Base-by-base conservation (phyloP, 495 filamentous ascomycete species). In the Chaetomium tenue region DNA sequence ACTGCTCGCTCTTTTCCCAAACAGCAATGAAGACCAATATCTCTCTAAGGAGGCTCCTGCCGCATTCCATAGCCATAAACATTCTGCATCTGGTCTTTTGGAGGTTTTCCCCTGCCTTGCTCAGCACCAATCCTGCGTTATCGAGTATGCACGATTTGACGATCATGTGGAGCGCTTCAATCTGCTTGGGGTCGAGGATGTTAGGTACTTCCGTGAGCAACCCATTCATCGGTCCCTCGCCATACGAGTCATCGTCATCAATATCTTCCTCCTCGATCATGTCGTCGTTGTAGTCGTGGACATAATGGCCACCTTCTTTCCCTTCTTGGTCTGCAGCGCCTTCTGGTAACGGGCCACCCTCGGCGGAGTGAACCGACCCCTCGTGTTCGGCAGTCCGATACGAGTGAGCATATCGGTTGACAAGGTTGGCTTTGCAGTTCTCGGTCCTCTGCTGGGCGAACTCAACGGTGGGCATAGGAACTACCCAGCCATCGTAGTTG, bases 21-120 rank as follows among this genome's bases (percentile, higher is more conserved):
- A 94, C 92, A 16, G 93, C 93, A 61, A 97, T 93, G 75, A 97
- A 97, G 61, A 97, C 95, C 25, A 97, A 81, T 58, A 97, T 85
- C 69, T 97, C 92, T 51, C 92, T 83, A 8, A 97, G 83, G 5
- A 97, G 80, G 68, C 94, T 96, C 48, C 90, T 86, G 18, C 93
- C 93, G 63, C 89, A 91, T 63, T 93, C 90, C 61, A 92, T 86
- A 0, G 91, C 91, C 60, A 97, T 79, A 42, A 97, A 82, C 61
- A 96, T 90, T 66, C 95, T 90, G 68, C 92, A 96, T 50, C 92
- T 81, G 6, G 92, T 87, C 46, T 89, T 88, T 72, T 96, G 90
- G 74, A 93, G 87, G 70, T 93, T 94, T 67, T 87, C 86, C 60
- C 85, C 81, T 13, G 80, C 79, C 44, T 77, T 76, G 40, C 79